Evolutionary conservation across 2,329 filamentous ascomycete species (phyloP).

Genomic region (Aspergillus jensenii): DNA sequence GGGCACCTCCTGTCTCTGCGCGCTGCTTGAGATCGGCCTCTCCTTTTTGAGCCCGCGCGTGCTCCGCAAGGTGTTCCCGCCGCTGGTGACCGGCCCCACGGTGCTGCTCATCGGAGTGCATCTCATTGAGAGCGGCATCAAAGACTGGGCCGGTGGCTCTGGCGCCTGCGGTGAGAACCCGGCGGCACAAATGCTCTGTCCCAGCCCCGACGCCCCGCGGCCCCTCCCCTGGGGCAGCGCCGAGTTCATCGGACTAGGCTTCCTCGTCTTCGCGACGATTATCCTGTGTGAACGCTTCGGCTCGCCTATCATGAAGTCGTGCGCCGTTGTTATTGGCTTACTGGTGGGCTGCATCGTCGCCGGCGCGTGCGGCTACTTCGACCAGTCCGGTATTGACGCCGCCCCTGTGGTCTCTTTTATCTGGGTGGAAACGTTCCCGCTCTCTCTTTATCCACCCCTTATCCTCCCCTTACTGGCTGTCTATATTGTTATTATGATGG

Average conservation of each 20-base stretch:
- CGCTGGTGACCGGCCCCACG: conserved; percentile 67
- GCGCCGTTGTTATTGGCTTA: conserved; percentile 63
- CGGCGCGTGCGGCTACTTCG: conserved; percentile 66
- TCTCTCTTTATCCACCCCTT: conserved; percentile 65
- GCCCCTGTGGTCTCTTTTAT: conserved; percentile 64
- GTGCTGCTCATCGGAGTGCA: conserved; percentile 67
- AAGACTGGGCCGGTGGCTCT: conserved; percentile 71
- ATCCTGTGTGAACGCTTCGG: conserved; percentile 68
- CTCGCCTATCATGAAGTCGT: conserved; percentile 68
- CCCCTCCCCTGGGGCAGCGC: conserved; percentile 63
- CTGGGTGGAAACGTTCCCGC: conserved; percentile 68
- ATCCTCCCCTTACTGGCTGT: conserved; percentile 60
- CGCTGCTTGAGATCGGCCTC: conserved; percentile 60
- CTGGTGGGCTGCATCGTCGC: conserved; percentile 68
- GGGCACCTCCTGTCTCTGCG: conserved; percentile 52
- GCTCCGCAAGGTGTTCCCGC: conserved; percentile 65
- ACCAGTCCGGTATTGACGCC: conserved; percentile 55
- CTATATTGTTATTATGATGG: conserved; percentile 65
- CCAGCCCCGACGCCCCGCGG: conserved; percentile 56
- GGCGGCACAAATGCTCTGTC: conserved; percentile 48
- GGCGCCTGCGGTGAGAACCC: conserved; percentile 24
- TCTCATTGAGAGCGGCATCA: conserved; percentile 63
- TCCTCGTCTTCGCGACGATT: conserved; percentile 66
- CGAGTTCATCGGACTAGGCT: conserved; percentile 66
- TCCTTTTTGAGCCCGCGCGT: conserved; percentile 61